phyloP scores from a whole-genome alignment of 495 filamentous ascomycete genomes.

The Talaromyces trachyspermus region DNA sequence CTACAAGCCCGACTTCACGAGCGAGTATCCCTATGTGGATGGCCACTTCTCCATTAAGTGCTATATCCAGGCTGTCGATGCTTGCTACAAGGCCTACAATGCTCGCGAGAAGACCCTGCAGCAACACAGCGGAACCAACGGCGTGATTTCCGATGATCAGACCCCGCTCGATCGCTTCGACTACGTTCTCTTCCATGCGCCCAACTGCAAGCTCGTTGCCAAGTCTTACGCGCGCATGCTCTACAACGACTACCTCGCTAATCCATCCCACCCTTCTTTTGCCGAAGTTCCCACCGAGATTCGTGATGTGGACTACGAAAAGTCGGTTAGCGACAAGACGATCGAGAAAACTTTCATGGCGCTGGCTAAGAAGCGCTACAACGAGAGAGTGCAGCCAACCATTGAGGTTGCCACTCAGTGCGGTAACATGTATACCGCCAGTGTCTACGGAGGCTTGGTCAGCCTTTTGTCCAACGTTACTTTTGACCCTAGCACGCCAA shows the following conservation, averaged over 20 bases:
- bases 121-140: conserved; percentile 56
- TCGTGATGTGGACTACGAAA: conserved; percentile 73
- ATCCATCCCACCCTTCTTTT: conserved; percentile 72
- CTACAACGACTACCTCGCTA: conserved; percentile 89
- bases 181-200: conserved; percentile 91
- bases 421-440: conserved; percentile 99
- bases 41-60: conserved; percentile 92
- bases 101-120: conserved; percentile 70
- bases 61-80: conserved; percentile 93
- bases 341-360: conserved; percentile 97
- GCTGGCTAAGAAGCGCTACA: conserved; percentile 92
- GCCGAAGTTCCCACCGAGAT: conserved; percentile 81
- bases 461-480: conserved; percentile 67
- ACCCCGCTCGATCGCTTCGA: conserved; percentile 87
- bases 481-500: conserved; percentile 65
- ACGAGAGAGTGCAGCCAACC: conserved; percentile 74
- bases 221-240: conserved; percentile 93
- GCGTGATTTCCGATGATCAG: conserved; percentile 46
- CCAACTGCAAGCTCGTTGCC: conserved; percentile 93
- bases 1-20: conserved; percentile 97
- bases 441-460: conserved; percentile 80
- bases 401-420: conserved; percentile 88
- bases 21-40: conserved; percentile 96
- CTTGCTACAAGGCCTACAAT: conserved; percentile 92
- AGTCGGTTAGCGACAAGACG: conserved; percentile 82